Evolutionary conservation across 78 protist species (phyloP), one percentile per base, ranked within the genome.

Genomic region (Dictyostelium brefeldianum): DNA sequence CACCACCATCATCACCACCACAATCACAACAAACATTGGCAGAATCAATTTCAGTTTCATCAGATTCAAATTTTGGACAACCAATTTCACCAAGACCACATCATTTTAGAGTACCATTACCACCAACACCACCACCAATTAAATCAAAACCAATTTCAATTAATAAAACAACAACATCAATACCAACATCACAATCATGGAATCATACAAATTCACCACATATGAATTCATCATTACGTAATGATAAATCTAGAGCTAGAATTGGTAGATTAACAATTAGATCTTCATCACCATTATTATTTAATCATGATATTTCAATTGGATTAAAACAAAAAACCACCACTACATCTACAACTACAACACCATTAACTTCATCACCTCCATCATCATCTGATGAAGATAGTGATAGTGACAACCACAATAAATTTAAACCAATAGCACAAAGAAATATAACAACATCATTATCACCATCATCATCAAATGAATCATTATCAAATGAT

Each of bases 221-320:
- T 46, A 43, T 71, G 20, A 41, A 29, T 43, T 50, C 27, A 20
- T 67, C 31, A 11, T 10, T 18, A 41, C 43, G 79, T 43, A 59
- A 22, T 18, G 75, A 67, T 41, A 67, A 67, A 67, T 67, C 75
- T 29, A 73, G 79, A 73, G 79, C 85, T 27, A 80, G 85, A 62
- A 80, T 80, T 10, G 85, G 85, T 25, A 27, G 85, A 59, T 29
- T 80, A 15, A 80, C 85, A 7, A 27, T 80, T 18, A 31, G 85
- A 31, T 80, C 85, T 0, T 36, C 85, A 14, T 73, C 79, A 46
- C 79, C 79, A 29, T 11, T 73, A 12, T 36, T 20, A 22, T 73
- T 46, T 73, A 47, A 18, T 22, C 14, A 11, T 18, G 79, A 73
- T 11, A 17, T 47, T n/a, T 36, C 79, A 36, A 73, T 73, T 46